These are phyloP conservation scores for Colletotrichum spinosum DNA, from an alignment of 2,329 filamentous ascomycete species.

Conservation along the genomic window DNA sequence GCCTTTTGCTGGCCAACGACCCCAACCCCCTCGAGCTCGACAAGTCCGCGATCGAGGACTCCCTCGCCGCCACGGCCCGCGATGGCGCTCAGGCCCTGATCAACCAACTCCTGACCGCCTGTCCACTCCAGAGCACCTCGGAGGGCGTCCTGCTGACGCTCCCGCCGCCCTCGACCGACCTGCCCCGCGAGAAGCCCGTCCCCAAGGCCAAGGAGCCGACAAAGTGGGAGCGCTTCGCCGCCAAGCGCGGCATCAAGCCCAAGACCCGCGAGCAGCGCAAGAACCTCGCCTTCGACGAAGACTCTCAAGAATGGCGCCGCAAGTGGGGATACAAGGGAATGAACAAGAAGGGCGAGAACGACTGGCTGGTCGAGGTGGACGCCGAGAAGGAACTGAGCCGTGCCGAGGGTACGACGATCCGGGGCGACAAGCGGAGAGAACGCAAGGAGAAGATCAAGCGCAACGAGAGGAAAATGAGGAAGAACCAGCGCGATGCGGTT, in stretches of 20 bases:
- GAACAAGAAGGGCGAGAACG: slow-evolving; percentile 84
- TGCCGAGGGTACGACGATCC: slow-evolving; percentile 71
- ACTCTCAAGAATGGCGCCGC: slow-evolving; percentile 86
- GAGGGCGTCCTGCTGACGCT: slow-evolving; percentile 83
- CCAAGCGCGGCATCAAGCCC: slow-evolving; percentile 95
- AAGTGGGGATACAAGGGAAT: slow-evolving; percentile 96
- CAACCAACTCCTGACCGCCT: slow-evolving; percentile 93
- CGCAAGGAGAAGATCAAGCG: slow-evolving; percentile 76
- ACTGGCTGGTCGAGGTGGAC: slow-evolving; percentile 95
- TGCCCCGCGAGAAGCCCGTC: slow-evolving; percentile 93
- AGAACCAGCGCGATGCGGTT: slow-evolving; percentile 66
- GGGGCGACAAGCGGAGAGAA: slow-evolving; percentile 72
- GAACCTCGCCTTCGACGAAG: slow-evolving; percentile 87
- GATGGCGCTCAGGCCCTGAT: slow-evolving; percentile 92
- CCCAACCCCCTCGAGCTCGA: slow-evolving; percentile 80
- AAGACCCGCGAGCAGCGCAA: slow-evolving; percentile 82
- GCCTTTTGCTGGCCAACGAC: slow-evolving; percentile 87
- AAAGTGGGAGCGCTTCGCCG: slow-evolving; percentile 96
- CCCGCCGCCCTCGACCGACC: slow-evolving; percentile 73
- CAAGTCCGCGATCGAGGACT: slow-evolving; percentile 68
- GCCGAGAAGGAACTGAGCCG: slow-evolving; percentile 74
- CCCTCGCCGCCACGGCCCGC: slow-evolving; percentile 80
- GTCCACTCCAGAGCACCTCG: slow-evolving; percentile 77
- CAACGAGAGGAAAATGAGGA: slow-evolving; percentile 77
- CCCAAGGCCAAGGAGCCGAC: slow-evolving; percentile 85